Evolutionary conservation across 2,329 filamentous ascomycete genomes (phyloP), one percentile per base, ranked within the genome.

Genomic region (Xylaria hypoxylon): DNA sequence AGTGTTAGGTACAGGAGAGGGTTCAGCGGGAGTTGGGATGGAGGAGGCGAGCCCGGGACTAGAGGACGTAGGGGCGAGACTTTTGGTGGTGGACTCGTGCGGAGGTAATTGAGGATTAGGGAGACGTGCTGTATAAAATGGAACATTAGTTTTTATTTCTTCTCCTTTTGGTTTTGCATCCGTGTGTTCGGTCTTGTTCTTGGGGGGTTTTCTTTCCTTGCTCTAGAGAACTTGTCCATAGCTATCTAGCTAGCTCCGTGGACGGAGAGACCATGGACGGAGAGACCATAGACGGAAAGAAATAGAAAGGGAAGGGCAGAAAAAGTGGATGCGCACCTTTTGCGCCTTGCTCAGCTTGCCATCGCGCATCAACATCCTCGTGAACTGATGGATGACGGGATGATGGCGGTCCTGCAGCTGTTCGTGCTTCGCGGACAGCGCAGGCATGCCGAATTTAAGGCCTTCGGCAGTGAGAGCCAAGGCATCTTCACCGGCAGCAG

Each of bases 281-380:
- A 11, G 5, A 40, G 19, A 45, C 1, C 15, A 24, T 45, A 42
- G 42, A 45, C 35, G 13, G 35, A 15, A 15, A 15, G 35, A 38
- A 38, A 1, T 13, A 38, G 13, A 15, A 38, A 38, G 4, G 2
- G 10, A 42, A 51, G 42, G 35, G 28, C 28, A 17, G 22, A 52
- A 11, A 50, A 28, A 33, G 24, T 66, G 68, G 64, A 71, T 67
- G 42, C 69, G 38, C 62, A 97, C 94, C 83, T 90, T 89, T 80
- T 99, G 93, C n/a, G 96, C 96, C 78, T 88, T 86, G 76, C 91
- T 91, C 78, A 97, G 88, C 84, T 97, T 96, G 73, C 96, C 96
- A 80, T 98, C 88, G 74, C 85, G 85, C 95, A 98, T 99, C 70
- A 99, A 81, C 72, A 97, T 84, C 77, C 94, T 94, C 19, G 94